These are phyloP conservation scores for Monosporascus cannonballus DNA, from an alignment of 2,329 filamentous ascomycete species.

Conservation along the genomic window DNA sequence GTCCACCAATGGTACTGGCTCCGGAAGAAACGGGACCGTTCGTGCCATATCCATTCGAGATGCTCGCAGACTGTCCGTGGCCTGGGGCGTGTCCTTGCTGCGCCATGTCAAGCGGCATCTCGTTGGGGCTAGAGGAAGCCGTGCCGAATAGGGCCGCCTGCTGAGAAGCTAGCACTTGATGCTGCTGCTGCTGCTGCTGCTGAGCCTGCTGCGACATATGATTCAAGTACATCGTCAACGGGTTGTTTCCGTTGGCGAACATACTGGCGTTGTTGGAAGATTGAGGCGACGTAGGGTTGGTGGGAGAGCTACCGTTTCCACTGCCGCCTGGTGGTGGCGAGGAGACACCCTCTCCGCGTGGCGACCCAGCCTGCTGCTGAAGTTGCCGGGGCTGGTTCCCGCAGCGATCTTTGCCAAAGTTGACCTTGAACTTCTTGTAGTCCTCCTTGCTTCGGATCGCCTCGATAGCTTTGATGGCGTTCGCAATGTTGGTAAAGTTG, in stretches of 20 bases:
- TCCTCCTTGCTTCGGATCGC: constrained; percentile 91
- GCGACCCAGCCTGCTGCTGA: constrained; percentile 60
- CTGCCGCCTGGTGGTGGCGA: constrained; percentile 55
- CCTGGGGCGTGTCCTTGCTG: constrained; percentile 54
- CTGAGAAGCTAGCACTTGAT: constrained; percentile 65
- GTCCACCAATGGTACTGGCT: constrained; percentile 66
- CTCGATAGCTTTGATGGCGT: constrained; percentile 98
- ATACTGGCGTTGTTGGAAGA: constrained; percentile 54
- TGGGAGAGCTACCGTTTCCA: constrained; percentile 53
- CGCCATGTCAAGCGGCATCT: constrained; percentile 52
- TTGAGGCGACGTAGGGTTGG: constrained; percentile 48
- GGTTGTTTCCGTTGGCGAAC: constrained; percentile 79
- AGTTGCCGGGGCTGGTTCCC: constrained; percentile 92
- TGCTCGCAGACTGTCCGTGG: constrained; percentile 61
- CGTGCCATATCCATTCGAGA: constrained; percentile 56
- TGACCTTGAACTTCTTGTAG: constrained; percentile 98
- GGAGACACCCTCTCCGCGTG: constrained; percentile 54
- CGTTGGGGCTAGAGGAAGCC: constrained; percentile 53
- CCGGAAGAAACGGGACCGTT: constrained; percentile 43
- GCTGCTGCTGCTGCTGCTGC: constrained; percentile 69
- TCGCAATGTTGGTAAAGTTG: constrained; percentile 99
- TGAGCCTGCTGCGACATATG: constrained; percentile 71
- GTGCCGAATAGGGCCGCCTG: constrained; percentile 78
- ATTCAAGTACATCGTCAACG: constrained; percentile 86
- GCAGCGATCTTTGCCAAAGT: constrained; percentile 98